A percentile compares a stretch with the other conserved stretches of the same genome.
phyloP scores from a whole-genome alignment of 2,329 filamentous ascomycete species.

The Neurospora sp. region DNA sequence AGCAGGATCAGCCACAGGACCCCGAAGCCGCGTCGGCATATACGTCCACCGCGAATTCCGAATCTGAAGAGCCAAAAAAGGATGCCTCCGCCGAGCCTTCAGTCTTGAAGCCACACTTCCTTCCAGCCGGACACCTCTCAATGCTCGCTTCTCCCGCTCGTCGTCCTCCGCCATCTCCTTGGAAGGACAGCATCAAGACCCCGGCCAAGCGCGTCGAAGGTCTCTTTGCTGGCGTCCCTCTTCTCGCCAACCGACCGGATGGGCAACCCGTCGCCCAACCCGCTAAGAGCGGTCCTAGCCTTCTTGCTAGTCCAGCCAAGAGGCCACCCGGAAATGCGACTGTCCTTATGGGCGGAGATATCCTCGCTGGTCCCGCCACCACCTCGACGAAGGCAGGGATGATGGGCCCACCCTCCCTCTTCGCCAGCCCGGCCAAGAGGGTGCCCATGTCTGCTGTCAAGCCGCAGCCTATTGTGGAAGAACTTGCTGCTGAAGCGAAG shows the following conservation, averaged over 20 bases:
- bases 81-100: constrained; percentile 21
- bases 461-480: neutral
- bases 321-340: constrained; percentile 7
- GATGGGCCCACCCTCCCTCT: neutral
- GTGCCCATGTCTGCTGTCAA: neutral
- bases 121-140: neutral
- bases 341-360: neutral
- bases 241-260: neutral
- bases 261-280: neutral
- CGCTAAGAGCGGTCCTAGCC: neutral
- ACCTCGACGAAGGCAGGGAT: neutral
- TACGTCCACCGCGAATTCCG: neutral
- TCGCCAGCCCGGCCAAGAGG: neutral
- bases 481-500: neutral
- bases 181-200: constrained; percentile 45
- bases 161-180: constrained; percentile 39
- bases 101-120: constrained; percentile 10
- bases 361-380: neutral
- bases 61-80: constrained; percentile 12
- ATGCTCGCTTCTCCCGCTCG: constrained; percentile 46
- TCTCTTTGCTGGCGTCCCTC: constrained; percentile 12
- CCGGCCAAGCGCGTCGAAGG: constrained; percentile 45
- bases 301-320: neutral
- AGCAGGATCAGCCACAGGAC: constrained; percentile 14
- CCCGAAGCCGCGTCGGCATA: neutral